Conservation (phyloP, 345 rosid genomes). For the Pelargonium nanum region DNA sequence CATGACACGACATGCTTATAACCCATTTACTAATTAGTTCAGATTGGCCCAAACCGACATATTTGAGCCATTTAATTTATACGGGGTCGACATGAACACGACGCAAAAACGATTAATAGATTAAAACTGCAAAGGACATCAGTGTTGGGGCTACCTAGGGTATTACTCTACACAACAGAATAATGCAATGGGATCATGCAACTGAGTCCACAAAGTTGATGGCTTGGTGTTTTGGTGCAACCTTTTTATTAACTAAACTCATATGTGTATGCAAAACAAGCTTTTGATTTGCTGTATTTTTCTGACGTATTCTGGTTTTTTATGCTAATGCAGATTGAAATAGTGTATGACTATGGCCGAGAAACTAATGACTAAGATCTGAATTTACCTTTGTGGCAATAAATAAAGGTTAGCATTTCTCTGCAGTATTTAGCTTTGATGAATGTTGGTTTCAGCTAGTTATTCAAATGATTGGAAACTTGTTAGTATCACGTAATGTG, state of each 20-base stretch:
- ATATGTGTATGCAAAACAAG: not conserved
- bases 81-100: no score
- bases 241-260: not conserved
- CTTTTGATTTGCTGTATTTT: not conserved
- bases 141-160: no score
- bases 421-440: not conserved
- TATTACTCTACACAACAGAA: no score
- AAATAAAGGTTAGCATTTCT: slow-evolving; percentile 42
- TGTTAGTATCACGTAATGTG: no score
- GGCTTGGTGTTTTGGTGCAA: no score
- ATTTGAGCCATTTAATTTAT: no score
- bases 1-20: no score
- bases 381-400: slow-evolving; percentile 5
- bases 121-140: no score
- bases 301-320: slow-evolving; percentile 9
- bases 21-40: no score
- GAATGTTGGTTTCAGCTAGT: not conserved
- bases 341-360: slow-evolving; percentile 69
- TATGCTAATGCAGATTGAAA: slow-evolving; percentile 68
- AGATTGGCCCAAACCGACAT: no score
- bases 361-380: slow-evolving; percentile 57
- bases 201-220: not conserved
- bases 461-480: not conserved
- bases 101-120: no score
- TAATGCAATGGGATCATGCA: no score